phyloP scores from a whole-genome alignment of 345 rosid genomes.

The Erucastrum elatum region DNA sequence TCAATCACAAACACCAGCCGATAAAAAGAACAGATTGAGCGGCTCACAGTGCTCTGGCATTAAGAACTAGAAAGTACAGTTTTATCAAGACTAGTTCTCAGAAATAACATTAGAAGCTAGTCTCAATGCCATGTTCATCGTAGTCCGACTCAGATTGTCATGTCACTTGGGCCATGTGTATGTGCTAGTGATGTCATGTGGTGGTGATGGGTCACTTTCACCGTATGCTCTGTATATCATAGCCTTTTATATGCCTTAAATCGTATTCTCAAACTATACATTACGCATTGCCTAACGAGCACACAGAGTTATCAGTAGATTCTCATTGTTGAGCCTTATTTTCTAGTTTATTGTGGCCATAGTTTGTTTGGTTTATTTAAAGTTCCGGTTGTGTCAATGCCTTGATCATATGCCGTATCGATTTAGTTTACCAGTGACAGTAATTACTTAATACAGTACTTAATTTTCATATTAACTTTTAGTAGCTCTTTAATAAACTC shows the following conservation, averaged over 20 bases:
- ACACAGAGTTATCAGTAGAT: neutral
- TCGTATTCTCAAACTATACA: conserved; percentile 2
- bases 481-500: neutral
- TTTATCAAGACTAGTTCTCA: neutral
- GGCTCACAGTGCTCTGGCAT: conserved; percentile 8
- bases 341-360: neutral
- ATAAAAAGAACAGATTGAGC: neutral
- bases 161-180: conserved; percentile 8
- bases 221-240: neutral
- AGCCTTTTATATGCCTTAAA: neutral
- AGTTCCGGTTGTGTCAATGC: neutral
- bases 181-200: conserved; percentile 30
- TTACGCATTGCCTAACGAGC: neutral
- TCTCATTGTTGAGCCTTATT: neutral
- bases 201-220: conserved; percentile 32
- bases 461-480: neutral
- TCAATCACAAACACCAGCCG: conserved; percentile 19
- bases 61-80: neutral
- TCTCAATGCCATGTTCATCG: conserved; percentile 71
- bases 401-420: neutral
- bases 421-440: neutral
- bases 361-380: neutral
- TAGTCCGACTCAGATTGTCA: conserved; percentile 51
- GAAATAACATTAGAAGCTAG: neutral
- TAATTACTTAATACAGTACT: neutral